phyloP scores from a whole-genome alignment of 75 land plant genomes.

The Sequoiadendron giganteum region DNA sequence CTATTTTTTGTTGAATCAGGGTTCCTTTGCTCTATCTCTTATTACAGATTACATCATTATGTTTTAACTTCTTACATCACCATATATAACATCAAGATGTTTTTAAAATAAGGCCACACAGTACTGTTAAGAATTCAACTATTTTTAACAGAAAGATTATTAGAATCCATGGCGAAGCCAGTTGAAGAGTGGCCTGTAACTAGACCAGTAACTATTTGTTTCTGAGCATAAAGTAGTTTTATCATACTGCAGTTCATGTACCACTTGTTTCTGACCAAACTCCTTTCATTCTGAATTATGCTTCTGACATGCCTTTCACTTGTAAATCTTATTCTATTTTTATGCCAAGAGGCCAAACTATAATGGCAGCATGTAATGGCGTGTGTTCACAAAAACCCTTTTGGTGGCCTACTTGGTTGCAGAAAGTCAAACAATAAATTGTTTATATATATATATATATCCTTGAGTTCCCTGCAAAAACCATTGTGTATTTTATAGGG shows the following conservation, averaged over 20 bases:
- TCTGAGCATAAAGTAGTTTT: not conserved
- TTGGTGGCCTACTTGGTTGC: no score
- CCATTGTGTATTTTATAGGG: no score
- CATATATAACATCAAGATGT: no score
- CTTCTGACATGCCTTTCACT: not conserved
- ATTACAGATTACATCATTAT: not conserved
- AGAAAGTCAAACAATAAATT: no score
- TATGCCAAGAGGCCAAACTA: no score
- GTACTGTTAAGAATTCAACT: not conserved
- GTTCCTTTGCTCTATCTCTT: not conserved
- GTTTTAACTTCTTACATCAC: not conserved
- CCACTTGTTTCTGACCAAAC: not conserved
- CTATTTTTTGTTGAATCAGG: not conserved
- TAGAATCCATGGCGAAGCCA: not conserved
- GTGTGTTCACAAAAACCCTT: no score
- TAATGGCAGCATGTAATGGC: no score
- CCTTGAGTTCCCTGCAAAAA: no score
- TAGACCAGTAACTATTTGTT: not conserved
- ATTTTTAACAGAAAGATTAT: not conserved
- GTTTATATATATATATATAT: no score
- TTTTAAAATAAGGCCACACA: not conserved
- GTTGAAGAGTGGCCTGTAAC: not conserved
- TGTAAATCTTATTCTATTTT: not conserved
- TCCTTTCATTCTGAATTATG: not conserved
- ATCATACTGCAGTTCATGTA: not conserved